Percentiles rank a stretch among this genome's conserved stretches.
Evolutionary conservation across 805 yeast genomes (phyloP).

Genomic region (Candida succiphila): DNA sequence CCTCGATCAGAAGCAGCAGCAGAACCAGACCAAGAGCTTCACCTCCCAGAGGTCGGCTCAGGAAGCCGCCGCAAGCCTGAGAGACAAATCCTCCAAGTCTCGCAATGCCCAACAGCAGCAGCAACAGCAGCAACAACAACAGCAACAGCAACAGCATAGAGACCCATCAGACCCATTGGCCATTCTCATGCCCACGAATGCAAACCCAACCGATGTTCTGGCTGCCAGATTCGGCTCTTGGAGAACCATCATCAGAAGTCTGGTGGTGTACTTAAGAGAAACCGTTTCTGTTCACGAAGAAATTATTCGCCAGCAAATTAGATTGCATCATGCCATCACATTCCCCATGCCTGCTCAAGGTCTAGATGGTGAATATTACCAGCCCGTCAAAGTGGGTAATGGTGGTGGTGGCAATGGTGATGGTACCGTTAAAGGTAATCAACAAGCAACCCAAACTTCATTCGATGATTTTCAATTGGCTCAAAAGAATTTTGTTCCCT

Average conservation of each 20-base stretch:
- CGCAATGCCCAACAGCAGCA: not conserved
- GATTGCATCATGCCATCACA: slow-evolving; percentile 70
- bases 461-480: slow-evolving; percentile 25
- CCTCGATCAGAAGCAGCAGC: slow-evolving; percentile 28
- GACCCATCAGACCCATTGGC: slow-evolving; percentile 41
- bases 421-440: not conserved
- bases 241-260: slow-evolving; percentile 68
- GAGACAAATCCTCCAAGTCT: slow-evolving; percentile 10
- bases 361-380: slow-evolving; percentile 27
- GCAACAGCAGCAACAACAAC: not conserved
- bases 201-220: slow-evolving; percentile 79
- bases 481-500: slow-evolving; percentile 54
- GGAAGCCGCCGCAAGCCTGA: slow-evolving; percentile 15
- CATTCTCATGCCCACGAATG: slow-evolving; percentile 42
- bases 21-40: slow-evolving; percentile 29
- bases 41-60: slow-evolving; percentile 23
- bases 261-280: slow-evolving; percentile 68
- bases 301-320: slow-evolving; percentile 68
- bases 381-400: slow-evolving; percentile 20
- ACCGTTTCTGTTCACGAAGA: slow-evolving; percentile 84
- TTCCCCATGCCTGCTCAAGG: slow-evolving; percentile 40
- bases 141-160: slow-evolving; percentile 2
- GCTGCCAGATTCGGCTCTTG: slow-evolving; percentile 81
- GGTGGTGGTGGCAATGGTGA: slow-evolving; percentile 1
- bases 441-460: slow-evolving; percentile 7